Evolutionary conservation across 1,139 yeast genomes (phyloP), one percentile per base, ranked within the genome.

Genomic region (Diutina sp.): DNA sequence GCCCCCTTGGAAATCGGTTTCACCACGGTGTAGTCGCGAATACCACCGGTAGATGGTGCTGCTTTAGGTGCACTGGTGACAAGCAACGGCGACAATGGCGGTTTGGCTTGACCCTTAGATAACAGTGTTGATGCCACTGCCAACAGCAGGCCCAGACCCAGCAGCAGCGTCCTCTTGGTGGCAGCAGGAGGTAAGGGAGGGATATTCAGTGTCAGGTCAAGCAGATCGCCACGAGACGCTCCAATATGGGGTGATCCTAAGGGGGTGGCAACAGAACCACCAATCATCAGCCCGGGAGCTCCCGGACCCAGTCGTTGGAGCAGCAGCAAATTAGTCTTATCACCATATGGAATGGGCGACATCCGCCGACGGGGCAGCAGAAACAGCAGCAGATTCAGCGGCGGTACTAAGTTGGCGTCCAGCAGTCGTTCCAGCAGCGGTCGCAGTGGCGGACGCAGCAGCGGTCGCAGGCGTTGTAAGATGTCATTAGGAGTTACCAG

Each of bases 1-100:
- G 99, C 99, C 41, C 99, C 99, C 66, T 90, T 89, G 66, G 97
- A 88, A 56, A 95, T 90, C 0, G 99, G 97, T 66, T 90, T 90
- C 58, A 95, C 74, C 45, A 93, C 83, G 63, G 90, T 97, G 67
- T 90, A 95, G 68, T 95, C 99, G 60, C 80, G 82, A 35, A 91
- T 90, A 3, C 77, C 72, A 0, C 79, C 64, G 0, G 85, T 77
- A 63, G 78, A 82, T 54, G 67, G 67, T 1, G 69, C 60, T 9
- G 79, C 77, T 14, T 80, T 76, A 4, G 53, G 53, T 4, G 44
- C 16, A 2, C 28, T 30, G 1, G 95, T 85, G 1, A 89, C 83
- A 53, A 90, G 68, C 32, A 90, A 70, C 0, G 98, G 98, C 0
- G 97, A 89, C 35, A 89, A 69, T 2, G 96, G 96, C 1, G 88